Conservation (phyloP, 2,329 filamentous ascomycete genomes). For the Raffaelea arxii region DNA sequence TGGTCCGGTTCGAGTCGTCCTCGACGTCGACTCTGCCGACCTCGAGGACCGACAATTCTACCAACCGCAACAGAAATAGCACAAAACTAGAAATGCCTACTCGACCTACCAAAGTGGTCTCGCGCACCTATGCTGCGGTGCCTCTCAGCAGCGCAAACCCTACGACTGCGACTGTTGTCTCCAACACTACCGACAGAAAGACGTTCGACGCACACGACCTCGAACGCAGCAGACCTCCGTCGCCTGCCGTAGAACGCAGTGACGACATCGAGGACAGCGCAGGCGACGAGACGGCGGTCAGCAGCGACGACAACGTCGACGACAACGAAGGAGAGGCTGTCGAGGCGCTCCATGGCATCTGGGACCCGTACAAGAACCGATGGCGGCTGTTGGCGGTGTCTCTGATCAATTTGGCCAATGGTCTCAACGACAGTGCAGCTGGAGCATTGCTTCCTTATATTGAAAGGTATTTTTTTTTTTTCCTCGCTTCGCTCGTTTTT, state of each 20-base stretch:
- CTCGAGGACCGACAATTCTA: background rate
- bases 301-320: background rate
- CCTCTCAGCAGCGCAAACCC: slow-evolving; percentile 18
- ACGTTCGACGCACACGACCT: slow-evolving; percentile 23
- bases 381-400: slow-evolving; percentile 58
- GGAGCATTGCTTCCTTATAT: slow-evolving; percentile 77
- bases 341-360: slow-evolving; percentile 45
- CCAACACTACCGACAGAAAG: slow-evolving; percentile 1
- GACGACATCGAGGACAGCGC: slow-evolving; percentile 12
- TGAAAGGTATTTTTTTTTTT: slow-evolving; percentile 39
- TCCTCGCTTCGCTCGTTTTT: background rate
- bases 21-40: slow-evolving; percentile 10
- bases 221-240: slow-evolving; percentile 45
- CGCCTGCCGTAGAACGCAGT: slow-evolving; percentile 20
- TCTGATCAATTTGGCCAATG: slow-evolving; percentile 57
- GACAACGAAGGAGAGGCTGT: slow-evolving; percentile 23
- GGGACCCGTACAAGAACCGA: slow-evolving; percentile 56
- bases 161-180: background rate
- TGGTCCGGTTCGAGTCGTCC: slow-evolving; percentile 17
- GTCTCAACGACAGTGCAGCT: slow-evolving; percentile 64
- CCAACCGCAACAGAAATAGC: background rate
- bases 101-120: slow-evolving; percentile 22
- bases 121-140: slow-evolving; percentile 29
- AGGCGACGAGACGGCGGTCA: background rate
- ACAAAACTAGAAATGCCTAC: slow-evolving; percentile 18